Conservation (phyloP, 305 asterid species). For the Plantago coronopus region DNA sequence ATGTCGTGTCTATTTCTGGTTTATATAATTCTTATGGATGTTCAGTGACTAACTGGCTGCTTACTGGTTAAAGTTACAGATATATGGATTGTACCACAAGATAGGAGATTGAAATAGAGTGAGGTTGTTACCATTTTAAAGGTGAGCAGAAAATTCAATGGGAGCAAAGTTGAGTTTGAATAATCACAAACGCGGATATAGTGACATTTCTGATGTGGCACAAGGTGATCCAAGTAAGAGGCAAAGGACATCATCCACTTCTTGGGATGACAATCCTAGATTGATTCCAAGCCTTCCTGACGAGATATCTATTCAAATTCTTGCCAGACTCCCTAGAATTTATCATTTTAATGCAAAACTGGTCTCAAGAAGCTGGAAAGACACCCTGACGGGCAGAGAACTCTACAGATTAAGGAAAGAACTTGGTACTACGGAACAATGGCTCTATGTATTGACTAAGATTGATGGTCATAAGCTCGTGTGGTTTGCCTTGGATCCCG, state of each 20-base stretch:
- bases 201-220: conserved; percentile 36
- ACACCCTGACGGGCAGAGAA: conserved; percentile 50
- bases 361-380: conserved; percentile 78
- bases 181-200: conserved; percentile 32
- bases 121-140: conserved; percentile 17
- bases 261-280: conserved; percentile 61
- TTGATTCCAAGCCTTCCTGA: conserved; percentile 77
- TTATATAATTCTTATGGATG: conserved; percentile 1
- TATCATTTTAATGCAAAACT: conserved; percentile 51
- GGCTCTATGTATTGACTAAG: conserved; percentile 80
- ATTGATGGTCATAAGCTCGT: conserved; percentile 50
- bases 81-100: conserved; percentile 13
- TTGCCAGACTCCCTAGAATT: conserved; percentile 69
- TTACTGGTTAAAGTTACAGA: conserved; percentile 9
- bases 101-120: conserved; percentile 14
- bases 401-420: conserved; percentile 65
- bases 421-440: conserved; percentile 65
- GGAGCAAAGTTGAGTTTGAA: conserved; percentile 64
- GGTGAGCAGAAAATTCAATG: conserved; percentile 34
- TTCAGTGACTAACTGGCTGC: conserved; percentile 16
- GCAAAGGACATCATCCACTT: conserved; percentile 47
- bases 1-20: not conserved
- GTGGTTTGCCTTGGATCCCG: conserved; percentile 76
- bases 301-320: conserved; percentile 72
- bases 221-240: conserved; percentile 68